phyloP scores from a whole-genome alignment of 2,329 filamentous ascomycete species.

The Xylariaceae sp. region DNA sequence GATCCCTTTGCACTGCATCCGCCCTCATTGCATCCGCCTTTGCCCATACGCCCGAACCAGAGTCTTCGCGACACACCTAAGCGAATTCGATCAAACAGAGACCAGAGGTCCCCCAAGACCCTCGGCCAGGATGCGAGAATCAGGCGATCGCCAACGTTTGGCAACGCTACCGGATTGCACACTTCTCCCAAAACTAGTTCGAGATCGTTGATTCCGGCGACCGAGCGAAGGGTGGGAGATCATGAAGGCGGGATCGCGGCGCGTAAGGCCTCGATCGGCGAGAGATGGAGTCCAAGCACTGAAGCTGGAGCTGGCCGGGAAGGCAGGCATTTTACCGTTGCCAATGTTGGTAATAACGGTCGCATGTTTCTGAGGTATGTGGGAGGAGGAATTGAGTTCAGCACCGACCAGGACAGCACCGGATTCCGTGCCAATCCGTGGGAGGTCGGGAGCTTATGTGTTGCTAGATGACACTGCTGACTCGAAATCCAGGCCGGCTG shows the following conservation, averaged over 20 bases:
- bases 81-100: conserved; percentile 19
- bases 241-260: conserved; percentile 30
- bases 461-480: no score
- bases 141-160: conserved; percentile 22
- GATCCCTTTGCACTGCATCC: conserved; percentile 23
- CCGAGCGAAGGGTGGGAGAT: conserved; percentile 22
- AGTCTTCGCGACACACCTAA: conserved; percentile 21
- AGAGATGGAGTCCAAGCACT: conserved; percentile 53
- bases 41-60: conserved; percentile 22
- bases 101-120: conserved; percentile 18
- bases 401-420: no score
- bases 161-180: conserved; percentile 18
- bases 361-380: conserved; percentile 76
- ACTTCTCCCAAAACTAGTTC: conserved; percentile 20
- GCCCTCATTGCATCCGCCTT: conserved; percentile 22
- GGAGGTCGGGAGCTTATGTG: not conserved
- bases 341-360: conserved; percentile 79
- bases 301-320: conserved; percentile 58
- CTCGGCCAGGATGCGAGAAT: conserved; percentile 18
- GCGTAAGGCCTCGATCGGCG: conserved; percentile 52
- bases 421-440: no score
- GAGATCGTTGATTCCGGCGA: conserved; percentile 26
- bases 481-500: conserved; percentile 45
- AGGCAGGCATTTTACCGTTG: conserved; percentile 71
- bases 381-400: conserved; percentile 4